Evolutionary conservation across 2,329 filamentous ascomycete genomes (phyloP).

Genomic region (Cytospora chrysosperma): DNA sequence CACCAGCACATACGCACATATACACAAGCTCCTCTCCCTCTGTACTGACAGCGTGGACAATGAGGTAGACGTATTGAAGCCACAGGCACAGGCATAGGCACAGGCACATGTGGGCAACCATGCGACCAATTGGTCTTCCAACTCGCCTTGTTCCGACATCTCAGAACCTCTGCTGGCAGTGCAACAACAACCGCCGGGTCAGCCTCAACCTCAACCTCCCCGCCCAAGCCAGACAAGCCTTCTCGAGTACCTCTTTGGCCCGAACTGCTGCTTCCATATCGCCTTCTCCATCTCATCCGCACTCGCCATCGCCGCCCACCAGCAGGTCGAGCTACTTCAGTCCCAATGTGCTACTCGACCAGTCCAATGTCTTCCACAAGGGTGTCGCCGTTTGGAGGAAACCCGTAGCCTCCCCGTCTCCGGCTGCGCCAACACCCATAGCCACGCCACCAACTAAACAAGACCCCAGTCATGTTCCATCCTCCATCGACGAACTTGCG

Average conservation of each 20-base stretch:
- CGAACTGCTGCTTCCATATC: slow-evolving; percentile 20
- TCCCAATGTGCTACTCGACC: slow-evolving; percentile 35
- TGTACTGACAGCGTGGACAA: not conserved
- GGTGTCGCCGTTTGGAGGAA: slow-evolving; percentile 10
- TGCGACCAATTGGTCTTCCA: slow-evolving; percentile 20
- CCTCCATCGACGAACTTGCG: slow-evolving; percentile 3
- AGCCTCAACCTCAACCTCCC: not conserved
- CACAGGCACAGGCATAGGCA: not conserved
- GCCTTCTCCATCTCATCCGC: not conserved
- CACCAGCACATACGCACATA: too few species aligned
- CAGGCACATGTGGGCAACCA: slow-evolving; percentile 13
- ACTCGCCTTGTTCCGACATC: not conserved
- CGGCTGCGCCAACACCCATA: not conserved
- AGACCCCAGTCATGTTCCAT: not conserved
- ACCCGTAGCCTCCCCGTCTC: slow-evolving; percentile 18
- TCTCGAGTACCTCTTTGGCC: slow-evolving; percentile 28
- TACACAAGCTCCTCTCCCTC: not conserved
- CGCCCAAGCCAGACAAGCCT: slow-evolving; percentile 13
- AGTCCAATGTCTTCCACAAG: slow-evolving; percentile 28
- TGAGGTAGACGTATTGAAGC: slow-evolving; percentile 11
- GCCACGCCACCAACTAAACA: not conserved
- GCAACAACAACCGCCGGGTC: slow-evolving; percentile 26
- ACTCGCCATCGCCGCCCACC: slow-evolving; percentile 24
- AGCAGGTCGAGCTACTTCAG: slow-evolving; percentile 36
- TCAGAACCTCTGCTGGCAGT: slow-evolving; percentile 30